Evolutionary conservation across 345 rosid genomes (phyloP).

Genomic region (Bruguiera gymnorhiza): DNA sequence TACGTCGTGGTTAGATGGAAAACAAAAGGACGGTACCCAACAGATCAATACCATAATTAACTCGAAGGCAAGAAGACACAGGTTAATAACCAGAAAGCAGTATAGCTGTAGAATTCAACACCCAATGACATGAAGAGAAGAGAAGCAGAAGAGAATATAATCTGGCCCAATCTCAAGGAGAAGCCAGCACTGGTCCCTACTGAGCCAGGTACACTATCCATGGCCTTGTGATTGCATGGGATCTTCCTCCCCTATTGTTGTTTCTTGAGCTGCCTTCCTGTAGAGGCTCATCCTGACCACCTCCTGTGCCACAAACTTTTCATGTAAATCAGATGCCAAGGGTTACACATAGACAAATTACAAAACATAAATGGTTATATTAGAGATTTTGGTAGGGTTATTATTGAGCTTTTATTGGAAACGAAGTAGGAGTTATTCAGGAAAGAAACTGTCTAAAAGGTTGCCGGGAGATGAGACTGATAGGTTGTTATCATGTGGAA

Average conservation of each 20-base stretch:
- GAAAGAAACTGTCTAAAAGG: neutral
- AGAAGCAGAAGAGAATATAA: conserved; percentile 70
- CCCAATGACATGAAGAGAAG: conserved; percentile 86
- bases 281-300: conserved; percentile 12
- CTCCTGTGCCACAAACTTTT: conserved; percentile 9
- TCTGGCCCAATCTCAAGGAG: conserved; percentile 76
- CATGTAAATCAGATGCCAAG: conserved; percentile 13
- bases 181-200: conserved; percentile 74
- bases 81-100: conserved; percentile 71
- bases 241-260: neutral
- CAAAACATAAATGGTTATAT: neutral
- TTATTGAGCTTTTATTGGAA: neutral
- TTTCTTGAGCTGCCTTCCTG: neutral
- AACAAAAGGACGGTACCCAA: neutral
- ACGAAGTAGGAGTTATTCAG: neutral
- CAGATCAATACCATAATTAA: neutral
- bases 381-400: neutral
- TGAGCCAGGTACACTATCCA: conserved; percentile 67
- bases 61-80: neutral
- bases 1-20: too few relatives aligned
- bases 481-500: neutral
- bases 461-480: neutral
- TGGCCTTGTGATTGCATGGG: conserved; percentile 27
- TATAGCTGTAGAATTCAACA: conserved; percentile 77
- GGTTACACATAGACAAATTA: neutral